Evolutionary conservation across 2,329 filamentous ascomycete genomes (phyloP).

Genomic region (Aspergillus felis): DNA sequence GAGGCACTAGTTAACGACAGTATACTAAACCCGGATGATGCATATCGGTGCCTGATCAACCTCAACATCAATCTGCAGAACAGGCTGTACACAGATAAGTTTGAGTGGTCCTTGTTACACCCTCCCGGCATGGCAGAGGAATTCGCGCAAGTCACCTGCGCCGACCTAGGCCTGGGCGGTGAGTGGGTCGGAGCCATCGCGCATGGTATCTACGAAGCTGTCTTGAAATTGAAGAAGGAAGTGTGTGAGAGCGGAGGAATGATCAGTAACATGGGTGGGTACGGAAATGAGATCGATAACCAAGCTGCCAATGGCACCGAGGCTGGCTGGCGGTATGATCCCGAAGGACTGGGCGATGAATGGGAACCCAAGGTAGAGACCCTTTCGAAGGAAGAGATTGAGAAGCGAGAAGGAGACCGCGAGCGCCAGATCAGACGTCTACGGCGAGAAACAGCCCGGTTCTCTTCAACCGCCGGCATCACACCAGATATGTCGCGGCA

Average conservation of each 20-base stretch:
- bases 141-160: conserved; percentile 89
- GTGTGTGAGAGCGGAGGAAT: conserved; percentile 88
- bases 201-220: conserved; percentile 94
- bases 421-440: conserved; percentile 85
- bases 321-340: conserved; percentile 93
- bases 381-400: conserved; percentile 91
- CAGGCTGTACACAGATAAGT: conserved; percentile 91
- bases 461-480: conserved; percentile 82
- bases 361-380: conserved; percentile 81
- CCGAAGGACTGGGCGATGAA: conserved; percentile 77
- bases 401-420: conserved; percentile 90
- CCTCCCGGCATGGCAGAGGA: conserved; percentile 87
- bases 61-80: conserved; percentile 90
- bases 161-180: conserved; percentile 80
- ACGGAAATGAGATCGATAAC: conserved; percentile 73
- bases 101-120: conserved; percentile 94
- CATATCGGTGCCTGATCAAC: conserved; percentile 87
- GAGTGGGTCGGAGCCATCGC: conserved; percentile 95
- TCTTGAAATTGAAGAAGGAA: conserved; percentile 89
- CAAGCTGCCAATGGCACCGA: conserved; percentile 78
- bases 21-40: conserved; percentile 84
- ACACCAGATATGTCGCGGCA: conserved; percentile 66
- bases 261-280: conserved; percentile 67
- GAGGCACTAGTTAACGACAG: conserved; percentile 57
- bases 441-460: conserved; percentile 84